Base-by-base conservation (phyloP, 176 grass and related monocot species). In the Elymus sibiricus region DNA sequence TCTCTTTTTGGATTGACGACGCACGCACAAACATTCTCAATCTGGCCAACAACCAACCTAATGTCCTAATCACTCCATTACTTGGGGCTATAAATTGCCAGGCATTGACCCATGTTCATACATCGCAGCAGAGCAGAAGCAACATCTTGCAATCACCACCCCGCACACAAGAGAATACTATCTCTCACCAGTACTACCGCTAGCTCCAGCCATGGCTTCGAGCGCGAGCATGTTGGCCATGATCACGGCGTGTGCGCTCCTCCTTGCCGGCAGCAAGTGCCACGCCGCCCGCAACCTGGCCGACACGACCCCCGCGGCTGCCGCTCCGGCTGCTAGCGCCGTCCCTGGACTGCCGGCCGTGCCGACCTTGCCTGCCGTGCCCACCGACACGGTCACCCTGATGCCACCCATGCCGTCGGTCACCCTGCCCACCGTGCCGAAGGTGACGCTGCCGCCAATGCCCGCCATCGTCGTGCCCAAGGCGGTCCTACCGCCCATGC, bases 21-120 rank as follows among this genome's bases (percentile, higher is more conserved):
- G n/a, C 29, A 6, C 1, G 22, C 46, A 16, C 27, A 64, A 9
- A 74, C 11, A 24, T 64, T 84, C 70, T 76, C 19, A 63, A 27
- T 64, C 40, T 61, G 81, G n/a, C 68, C 68, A 83, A 73, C 68
- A 19, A 74, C 67, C 68, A 22, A 73, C 17, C 53, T 56, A 53
- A 17, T 53, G 16, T 53, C 70, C 67, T 72, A 43, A 61, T 27
- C 15, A 2, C n/a, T 31, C 31, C 21, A 5, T 60, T 24, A 42
- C 9, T 3, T 22, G 0, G 26, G 2, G 10, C 35, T 76, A 84
- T 76, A 84, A 65, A 84, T 51, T 12, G 27, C 59, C 29, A 38
- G 13, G 7, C 2, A 51, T 63, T 77, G 59, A 9, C 28, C 38
- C 28, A 31, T 77, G 40, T 37, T 65, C 59, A 7, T 32, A 27